Conservation (phyloP, 495 filamentous ascomycete genomes). For the Neurospora hispaniola region DNA sequence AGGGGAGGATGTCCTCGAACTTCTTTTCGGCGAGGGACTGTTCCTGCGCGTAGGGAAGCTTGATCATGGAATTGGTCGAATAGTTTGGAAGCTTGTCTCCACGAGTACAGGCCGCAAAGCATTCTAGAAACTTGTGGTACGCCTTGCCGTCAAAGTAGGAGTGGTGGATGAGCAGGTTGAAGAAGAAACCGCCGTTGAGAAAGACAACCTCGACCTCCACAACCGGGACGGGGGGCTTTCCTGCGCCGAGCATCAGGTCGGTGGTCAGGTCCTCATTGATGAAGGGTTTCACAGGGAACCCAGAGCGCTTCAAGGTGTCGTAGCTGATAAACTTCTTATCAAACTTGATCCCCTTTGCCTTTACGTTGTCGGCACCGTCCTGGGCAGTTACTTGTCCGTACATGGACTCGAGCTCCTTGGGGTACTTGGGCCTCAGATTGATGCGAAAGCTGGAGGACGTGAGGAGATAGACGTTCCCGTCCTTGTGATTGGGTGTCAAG, state of each 20-base stretch:
- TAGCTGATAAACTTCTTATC: slow-evolving; percentile 5
- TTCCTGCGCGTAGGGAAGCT: neutral
- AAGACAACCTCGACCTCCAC: slow-evolving; percentile 22
- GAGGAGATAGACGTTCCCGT: neutral
- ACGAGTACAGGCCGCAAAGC: slow-evolving; percentile 22
- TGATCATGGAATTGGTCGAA: neutral
- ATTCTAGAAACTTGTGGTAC: slow-evolving; percentile 40
- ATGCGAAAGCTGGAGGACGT: neutral
- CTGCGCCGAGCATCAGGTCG: slow-evolving; percentile 7
- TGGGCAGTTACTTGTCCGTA: neutral
- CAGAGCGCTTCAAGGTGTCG: slow-evolving; percentile 14
- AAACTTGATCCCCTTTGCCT: slow-evolving; percentile 7
- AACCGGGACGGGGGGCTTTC: slow-evolving; percentile 16
- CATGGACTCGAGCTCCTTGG: neutral
- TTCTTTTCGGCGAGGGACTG: slow-evolving; percentile 13
- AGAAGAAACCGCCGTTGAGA: slow-evolving; percentile 21
- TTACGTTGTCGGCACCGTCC: neutral
- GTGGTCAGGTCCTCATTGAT: slow-evolving; percentile 13
- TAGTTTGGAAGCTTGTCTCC: slow-evolving; percentile 9
- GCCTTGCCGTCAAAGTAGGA: slow-evolving; percentile 30
- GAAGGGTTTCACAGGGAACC: slow-evolving; percentile 23
- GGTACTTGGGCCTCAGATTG: neutral
- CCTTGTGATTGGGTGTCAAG: neutral
- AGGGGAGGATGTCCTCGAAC: slow-evolving; percentile 8
- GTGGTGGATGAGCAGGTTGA: slow-evolving; percentile 28